These are phyloP conservation scores for Ogataea pignaliae DNA, from an alignment of 805 yeast species.

Conservation along the genomic window DNA sequence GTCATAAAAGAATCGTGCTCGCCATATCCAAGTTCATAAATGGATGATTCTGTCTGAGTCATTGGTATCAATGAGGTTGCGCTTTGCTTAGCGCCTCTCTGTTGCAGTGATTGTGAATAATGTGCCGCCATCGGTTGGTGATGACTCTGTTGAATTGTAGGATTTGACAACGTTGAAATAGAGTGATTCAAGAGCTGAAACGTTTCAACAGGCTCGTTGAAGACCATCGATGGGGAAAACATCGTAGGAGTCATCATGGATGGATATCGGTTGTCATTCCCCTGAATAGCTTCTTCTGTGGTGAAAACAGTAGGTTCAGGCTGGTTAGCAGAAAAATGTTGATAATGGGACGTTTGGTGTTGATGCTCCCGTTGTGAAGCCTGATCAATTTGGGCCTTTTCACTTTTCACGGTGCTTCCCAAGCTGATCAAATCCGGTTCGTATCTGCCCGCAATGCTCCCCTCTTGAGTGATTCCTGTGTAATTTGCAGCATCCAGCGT, in stretches of 20 bases:
- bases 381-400: background rate
- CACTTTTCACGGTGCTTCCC: conserved; percentile 22
- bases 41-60: background rate
- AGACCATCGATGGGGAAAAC: conserved; percentile 28
- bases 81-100: background rate
- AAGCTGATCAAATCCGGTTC: conserved; percentile 28
- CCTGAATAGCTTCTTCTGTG: conserved; percentile 1
- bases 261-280: conserved; percentile 1
- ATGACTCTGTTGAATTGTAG: too few species aligned
- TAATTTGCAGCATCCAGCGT: conserved; percentile 8
- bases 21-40: conserved; percentile 28
- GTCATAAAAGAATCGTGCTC: conserved; percentile 15
- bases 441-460: conserved; percentile 1
- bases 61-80: conserved; percentile 7
- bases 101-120: too few species aligned
- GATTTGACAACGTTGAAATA: too few species aligned
- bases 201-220: conserved; percentile 19
- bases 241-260: conserved; percentile 25
- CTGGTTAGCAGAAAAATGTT: background rate
- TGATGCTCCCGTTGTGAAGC: background rate
- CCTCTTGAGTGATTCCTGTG: conserved; percentile 7
- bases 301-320: conserved; percentile 1
- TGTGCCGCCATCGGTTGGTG: too few species aligned
- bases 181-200: conserved; percentile 3
- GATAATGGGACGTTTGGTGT: background rate